Percentiles rank a stretch among this genome's conserved stretches.
phyloP scores from a whole-genome alignment of 2,329 filamentous ascomycete species.

The Talaromyces sp. region DNA sequence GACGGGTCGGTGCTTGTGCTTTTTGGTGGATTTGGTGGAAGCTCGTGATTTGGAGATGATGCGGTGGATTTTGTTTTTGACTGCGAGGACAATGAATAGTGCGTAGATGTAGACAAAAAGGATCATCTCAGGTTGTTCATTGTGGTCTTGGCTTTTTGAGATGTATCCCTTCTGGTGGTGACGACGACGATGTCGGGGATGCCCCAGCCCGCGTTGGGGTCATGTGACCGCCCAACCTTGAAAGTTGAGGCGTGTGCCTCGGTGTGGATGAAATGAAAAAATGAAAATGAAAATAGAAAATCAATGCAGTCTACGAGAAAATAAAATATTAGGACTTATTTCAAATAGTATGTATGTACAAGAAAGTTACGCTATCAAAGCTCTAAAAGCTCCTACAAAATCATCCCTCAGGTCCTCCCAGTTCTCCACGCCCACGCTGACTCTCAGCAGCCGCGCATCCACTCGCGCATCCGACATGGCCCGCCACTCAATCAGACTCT shows the following conservation, averaged over 20 bases:
- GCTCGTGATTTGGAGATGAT: not conserved
- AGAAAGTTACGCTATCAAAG: not conserved
- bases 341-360: not conserved
- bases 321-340: not conserved
- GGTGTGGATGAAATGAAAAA: not conserved
- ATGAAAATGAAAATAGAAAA: not conserved
- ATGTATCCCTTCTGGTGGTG: not conserved
- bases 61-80: not conserved
- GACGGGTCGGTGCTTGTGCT: not conserved
- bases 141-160: not conserved
- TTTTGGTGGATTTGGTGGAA: not conserved
- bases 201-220: not conserved
- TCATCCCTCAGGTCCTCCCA: conserved; percentile 80
- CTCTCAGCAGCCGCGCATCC: conserved; percentile 65
- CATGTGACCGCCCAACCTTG: not conserved
- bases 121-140: not conserved
- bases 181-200: not conserved
- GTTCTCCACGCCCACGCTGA: conserved; percentile 83
- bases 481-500: conserved; percentile 95
- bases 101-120: not conserved
- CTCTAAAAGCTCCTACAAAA: conserved; percentile 60
- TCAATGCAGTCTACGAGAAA: not conserved
- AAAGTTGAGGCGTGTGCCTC: too few relatives aligned
- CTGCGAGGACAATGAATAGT: not conserved
- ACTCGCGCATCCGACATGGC: conserved; percentile 75